Conservation (phyloP, 768 basidiomycete species). For the Leccinum variicolor region DNA sequence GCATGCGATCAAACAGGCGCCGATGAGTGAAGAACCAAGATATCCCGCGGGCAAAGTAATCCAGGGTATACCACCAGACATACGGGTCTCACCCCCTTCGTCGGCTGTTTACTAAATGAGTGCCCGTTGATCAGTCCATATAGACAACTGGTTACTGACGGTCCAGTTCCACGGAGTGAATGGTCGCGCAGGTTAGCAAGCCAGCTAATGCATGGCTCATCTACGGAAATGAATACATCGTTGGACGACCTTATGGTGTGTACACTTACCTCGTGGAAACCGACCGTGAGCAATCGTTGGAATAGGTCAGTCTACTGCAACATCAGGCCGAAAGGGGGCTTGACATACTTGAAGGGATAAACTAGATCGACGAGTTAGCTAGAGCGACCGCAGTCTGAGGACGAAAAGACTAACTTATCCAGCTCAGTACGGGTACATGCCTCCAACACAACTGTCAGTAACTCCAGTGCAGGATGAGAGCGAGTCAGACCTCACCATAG, state of each 20-base stretch:
- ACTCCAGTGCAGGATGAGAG: background rate
- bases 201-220: conserved; percentile 86
- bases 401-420: conserved; percentile 57
- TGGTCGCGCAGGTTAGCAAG: conserved; percentile 79
- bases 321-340: background rate
- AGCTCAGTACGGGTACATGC: conserved; percentile 74
- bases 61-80: conserved; percentile 84
- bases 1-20: conserved; percentile 81
- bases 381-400: background rate
- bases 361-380: conserved; percentile 41
- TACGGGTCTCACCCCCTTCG: conserved; percentile 82
- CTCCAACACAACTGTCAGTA: conserved; percentile 33
- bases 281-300: conserved; percentile 73
- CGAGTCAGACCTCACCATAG: conserved; percentile 54
- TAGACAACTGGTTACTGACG: conserved; percentile 46
- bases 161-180: conserved; percentile 83
- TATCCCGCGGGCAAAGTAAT: conserved; percentile 85
- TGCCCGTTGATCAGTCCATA: conserved; percentile 4
- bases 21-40: conserved; percentile 82
- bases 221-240: conserved; percentile 33
- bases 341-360: conserved; percentile 87
- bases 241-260: conserved; percentile 2
- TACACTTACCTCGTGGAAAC: conserved; percentile 73
- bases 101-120: conserved; percentile 49
- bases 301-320: conserved; percentile 15